Evolutionary conservation across 2,329 filamentous ascomycete genomes (phyloP).

Genomic region (Emergomyces pasteurianus): DNA sequence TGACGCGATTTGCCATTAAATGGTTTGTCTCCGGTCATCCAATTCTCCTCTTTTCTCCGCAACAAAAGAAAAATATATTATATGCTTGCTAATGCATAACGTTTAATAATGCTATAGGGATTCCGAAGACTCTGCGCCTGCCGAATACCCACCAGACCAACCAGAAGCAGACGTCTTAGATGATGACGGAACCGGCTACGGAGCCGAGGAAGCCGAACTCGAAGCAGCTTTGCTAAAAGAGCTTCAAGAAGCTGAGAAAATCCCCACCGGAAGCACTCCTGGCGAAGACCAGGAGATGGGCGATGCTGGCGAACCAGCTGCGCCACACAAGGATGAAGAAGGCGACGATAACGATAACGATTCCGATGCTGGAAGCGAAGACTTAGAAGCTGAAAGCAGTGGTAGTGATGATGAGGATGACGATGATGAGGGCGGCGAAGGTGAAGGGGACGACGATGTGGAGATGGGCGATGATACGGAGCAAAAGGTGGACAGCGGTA

Average conservation of each 20-base stretch:
- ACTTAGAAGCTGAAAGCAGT: constrained; percentile 65
- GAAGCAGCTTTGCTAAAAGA: constrained; percentile 49
- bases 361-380: constrained; percentile 65
- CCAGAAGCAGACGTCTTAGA: constrained; percentile 80
- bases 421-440: constrained; percentile 50
- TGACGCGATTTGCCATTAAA: constrained; percentile 96
- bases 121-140: constrained; percentile 88
- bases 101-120: constrained; percentile 50
- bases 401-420: constrained; percentile 60
- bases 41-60: neutral
- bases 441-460: constrained; percentile 44
- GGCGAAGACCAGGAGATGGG: constrained; percentile 67
- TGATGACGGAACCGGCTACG: constrained; percentile 77
- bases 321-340: constrained; percentile 20
- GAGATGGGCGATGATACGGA: constrained; percentile 46
- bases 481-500: constrained; percentile 24
- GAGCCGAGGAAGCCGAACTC: constrained; percentile 74
- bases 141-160: constrained; percentile 94
- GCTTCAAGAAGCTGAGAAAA: constrained; percentile 37
- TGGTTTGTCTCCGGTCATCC: constrained; percentile 50
- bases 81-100: constrained; percentile 8
- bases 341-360: constrained; percentile 53
- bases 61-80: constrained; percentile 15
- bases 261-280: constrained; percentile 19
- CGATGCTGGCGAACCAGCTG: constrained; percentile 47